Conservation (phyloP, 2,329 filamentous ascomycete species). For the Calonectria ilicicola region DNA sequence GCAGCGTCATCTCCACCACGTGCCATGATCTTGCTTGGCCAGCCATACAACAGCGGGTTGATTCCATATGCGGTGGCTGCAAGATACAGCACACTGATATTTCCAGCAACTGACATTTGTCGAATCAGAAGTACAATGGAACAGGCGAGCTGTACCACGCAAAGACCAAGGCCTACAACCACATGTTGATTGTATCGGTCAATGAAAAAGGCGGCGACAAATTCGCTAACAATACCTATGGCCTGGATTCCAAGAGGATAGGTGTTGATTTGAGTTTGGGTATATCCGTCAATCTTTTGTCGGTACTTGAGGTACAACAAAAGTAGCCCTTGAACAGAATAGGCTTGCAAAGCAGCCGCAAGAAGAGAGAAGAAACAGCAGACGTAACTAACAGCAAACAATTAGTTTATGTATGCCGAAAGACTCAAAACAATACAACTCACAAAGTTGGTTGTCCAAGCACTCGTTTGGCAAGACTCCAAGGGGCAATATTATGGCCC, state of each 20-base stretch:
- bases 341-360: slow-evolving; percentile 33
- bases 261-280: slow-evolving; percentile 42
- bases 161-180: slow-evolving; percentile 23
- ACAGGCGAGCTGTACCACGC: slow-evolving; percentile 30
- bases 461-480: slow-evolving; percentile 45
- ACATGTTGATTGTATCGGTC: slow-evolving; percentile 29
- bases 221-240: slow-evolving; percentile 39
- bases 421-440: no score
- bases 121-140: slow-evolving; percentile 35
- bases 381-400: slow-evolving; percentile 9
- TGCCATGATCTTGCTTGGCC: slow-evolving; percentile 39
- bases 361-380: slow-evolving; percentile 47
- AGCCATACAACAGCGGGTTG: slow-evolving; percentile 40
- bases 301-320: slow-evolving; percentile 40
- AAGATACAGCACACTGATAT: slow-evolving; percentile 33
- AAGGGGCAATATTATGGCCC: slow-evolving; percentile 47
- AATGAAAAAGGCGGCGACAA: slow-evolving; percentile 33
- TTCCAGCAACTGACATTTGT: slow-evolving; percentile 32
- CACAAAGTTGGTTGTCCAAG: slow-evolving; percentile 44
- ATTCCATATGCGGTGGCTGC: slow-evolving; percentile 40
- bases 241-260: slow-evolving; percentile 40
- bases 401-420: no score
- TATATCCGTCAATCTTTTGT: slow-evolving; percentile 31
- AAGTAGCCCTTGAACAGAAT: slow-evolving; percentile 40
- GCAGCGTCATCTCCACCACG: slow-evolving; percentile 52